Conservation (phyloP, 768 basidiomycete species). For the Auricularia heimuer region DNA sequence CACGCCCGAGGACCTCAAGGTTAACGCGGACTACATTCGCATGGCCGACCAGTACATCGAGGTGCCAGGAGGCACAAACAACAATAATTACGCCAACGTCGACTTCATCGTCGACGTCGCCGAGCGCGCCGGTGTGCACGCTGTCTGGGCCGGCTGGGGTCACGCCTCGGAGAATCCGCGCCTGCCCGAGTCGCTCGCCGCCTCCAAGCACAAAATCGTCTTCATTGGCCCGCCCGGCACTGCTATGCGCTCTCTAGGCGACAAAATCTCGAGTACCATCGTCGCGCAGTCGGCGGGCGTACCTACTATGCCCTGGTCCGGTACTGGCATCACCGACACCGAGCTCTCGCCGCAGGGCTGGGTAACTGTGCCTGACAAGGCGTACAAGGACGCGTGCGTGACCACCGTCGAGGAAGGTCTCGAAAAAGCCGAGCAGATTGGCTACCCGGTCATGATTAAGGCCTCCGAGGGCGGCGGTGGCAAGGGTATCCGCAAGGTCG, state of each 20-base stretch:
- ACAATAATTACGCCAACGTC: conserved; percentile 99
- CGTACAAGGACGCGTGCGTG: conserved; percentile 83
- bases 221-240: conserved; percentile 99
- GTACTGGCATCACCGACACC: conserved; percentile 86
- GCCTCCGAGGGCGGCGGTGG: conserved; percentile 98
- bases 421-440: conserved; percentile 72
- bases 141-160: conserved; percentile 99
- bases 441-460: conserved; percentile 99
- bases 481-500: conserved; percentile 96
- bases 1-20: conserved; percentile 95
- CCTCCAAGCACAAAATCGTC: conserved; percentile 91
- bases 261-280: conserved; percentile 99
- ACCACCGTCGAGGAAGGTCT: conserved; percentile 81
- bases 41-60: conserved; percentile 99
- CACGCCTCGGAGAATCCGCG: conserved; percentile 99
- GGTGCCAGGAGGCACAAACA: conserved; percentile 95
- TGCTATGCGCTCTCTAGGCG: conserved; percentile 97
- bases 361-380: conserved; percentile 88
- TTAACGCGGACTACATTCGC: conserved; percentile 98
- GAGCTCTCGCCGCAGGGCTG: conserved; percentile 75
- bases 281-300: conserved; percentile 95
- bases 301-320: conserved; percentile 99
- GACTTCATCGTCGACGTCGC: conserved; percentile 98
- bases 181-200: conserved; percentile 84
- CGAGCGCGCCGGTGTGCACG: conserved; percentile 93